Percentiles rank a stretch among this genome's conserved stretches.
These are phyloP conservation scores for Aspergillus mulundensis DNA, from an alignment of 495 filamentous ascomycete genomes.

Conservation along the genomic window DNA sequence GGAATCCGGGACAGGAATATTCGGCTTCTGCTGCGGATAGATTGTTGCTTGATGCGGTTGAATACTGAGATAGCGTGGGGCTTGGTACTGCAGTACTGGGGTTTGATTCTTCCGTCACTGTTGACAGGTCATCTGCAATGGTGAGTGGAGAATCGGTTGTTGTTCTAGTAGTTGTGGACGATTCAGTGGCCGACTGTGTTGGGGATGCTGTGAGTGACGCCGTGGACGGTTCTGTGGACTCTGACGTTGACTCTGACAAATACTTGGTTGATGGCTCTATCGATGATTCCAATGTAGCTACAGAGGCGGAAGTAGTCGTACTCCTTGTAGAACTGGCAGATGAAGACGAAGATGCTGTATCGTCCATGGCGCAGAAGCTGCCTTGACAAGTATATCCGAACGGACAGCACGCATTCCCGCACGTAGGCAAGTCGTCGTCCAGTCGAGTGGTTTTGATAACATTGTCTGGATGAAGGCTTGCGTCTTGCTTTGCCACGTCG, in stretches of 20 bases:
- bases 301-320: slow-evolving; percentile 17
- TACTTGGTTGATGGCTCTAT: neutral
- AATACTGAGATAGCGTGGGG: slow-evolving; percentile 10
- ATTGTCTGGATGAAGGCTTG: slow-evolving; percentile 54
- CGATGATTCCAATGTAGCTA: neutral
- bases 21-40: slow-evolving; percentile 13
- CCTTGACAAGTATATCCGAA: slow-evolving; percentile 69
- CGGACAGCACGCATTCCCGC: slow-evolving; percentile 65
- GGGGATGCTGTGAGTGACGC: neutral
- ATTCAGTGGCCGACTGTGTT: neutral
- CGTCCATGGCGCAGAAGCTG: slow-evolving; percentile 36
- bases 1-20: slow-evolving; percentile 39
- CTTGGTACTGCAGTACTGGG: slow-evolving; percentile 2
- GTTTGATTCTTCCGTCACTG: slow-evolving; percentile 17
- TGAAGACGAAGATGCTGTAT: slow-evolving; percentile 20
- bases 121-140: slow-evolving; percentile 4
- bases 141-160: neutral
- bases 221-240: no score
- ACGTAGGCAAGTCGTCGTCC: slow-evolving; percentile 49
- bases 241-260: no score
- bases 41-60: slow-evolving; percentile 17
- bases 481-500: slow-evolving; percentile 63
- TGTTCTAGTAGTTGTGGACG: neutral
- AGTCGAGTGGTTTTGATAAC: slow-evolving; percentile 68
- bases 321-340: slow-evolving; percentile 19